Evolutionary conservation across 495 filamentous ascomycete species (phyloP), one percentile per base, ranked within the genome.

Genomic region (Lasiosphaeria hispida): DNA sequence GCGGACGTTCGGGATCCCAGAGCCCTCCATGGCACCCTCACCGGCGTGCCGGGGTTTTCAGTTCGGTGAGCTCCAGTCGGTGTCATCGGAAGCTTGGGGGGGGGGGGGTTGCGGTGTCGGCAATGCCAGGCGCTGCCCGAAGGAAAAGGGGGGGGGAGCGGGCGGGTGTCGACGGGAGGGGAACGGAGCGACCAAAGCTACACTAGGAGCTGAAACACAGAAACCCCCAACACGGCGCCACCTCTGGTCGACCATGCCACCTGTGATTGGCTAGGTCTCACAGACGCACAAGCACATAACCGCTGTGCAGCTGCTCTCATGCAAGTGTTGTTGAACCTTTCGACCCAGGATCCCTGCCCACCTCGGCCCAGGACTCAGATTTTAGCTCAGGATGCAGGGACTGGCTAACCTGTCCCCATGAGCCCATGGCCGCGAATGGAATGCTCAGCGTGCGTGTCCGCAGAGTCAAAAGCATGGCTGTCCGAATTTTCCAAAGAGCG

Each of bases 281-380:
- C 53, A 47, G 65, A 70, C 60, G 70, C 67, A 70, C 63, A 70
- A 70, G 70, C 64, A 72, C 63, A 63, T 73, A 72, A 68, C 70
- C 70, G 70, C 70, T 67, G 63, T 73, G 70, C 70, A 73, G 72
- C 69, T 54, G 65, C 57, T 51, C 61, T 65, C 62, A 68, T 73
- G 69, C 70, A 69, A 70, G 68, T 69, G 66, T 66, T 66, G 54
- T 33, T 57, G 53, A 57, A 52, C 48, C 54, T 53, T 61, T 57
- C 53, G 57, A 70, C 59, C 69, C 59, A 56, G 51, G 62, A 67
- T 65, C 67, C 69, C 58, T 72, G 69, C 51, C 42, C 18, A 51
- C 54, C 60, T 48, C 61, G 60, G 52, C 59, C 55, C 48, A 44
- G 48, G 53, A 43, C 35, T 57, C 53, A 62, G 61, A 62, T 48